Conservation (phyloP, 2,329 filamentous ascomycete genomes). For the Bipolaris bicolor region DNA sequence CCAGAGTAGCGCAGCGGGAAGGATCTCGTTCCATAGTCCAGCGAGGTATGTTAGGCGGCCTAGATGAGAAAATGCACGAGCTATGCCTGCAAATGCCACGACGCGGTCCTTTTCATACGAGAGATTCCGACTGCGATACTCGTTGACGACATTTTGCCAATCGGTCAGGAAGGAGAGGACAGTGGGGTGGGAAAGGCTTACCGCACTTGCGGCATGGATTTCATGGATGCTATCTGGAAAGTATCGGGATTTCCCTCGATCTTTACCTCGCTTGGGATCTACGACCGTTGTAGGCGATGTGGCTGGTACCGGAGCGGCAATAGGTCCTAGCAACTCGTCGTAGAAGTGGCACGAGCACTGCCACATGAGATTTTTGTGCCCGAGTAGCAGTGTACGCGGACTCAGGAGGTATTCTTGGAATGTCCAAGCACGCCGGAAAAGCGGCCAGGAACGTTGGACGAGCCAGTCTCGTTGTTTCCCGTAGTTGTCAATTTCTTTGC, state of each 20-base stretch:
- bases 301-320: neutral
- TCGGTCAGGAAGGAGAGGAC: slow-evolving; percentile 1
- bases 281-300: neutral
- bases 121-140: slow-evolving; percentile 12
- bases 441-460: slow-evolving; percentile 11
- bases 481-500: slow-evolving; percentile 4
- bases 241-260: slow-evolving; percentile 12
- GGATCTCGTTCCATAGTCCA: slow-evolving; percentile 5
- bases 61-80: slow-evolving; percentile 2
- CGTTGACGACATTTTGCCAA: slow-evolving; percentile 6
- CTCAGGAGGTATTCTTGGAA: slow-evolving; percentile 27
- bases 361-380: slow-evolving; percentile 19
- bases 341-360: slow-evolving; percentile 18
- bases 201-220: neutral
- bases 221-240: slow-evolving; percentile 1
- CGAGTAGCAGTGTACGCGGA: slow-evolving; percentile 20
- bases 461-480: slow-evolving; percentile 11
- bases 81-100: slow-evolving; percentile 18
- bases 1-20: slow-evolving; percentile 14
- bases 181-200: neutral
- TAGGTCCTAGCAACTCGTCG: slow-evolving; percentile 14
- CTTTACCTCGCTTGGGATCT: neutral
- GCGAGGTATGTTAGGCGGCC: slow-evolving; percentile 16
- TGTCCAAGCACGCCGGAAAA: slow-evolving; percentile 26
- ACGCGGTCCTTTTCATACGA: slow-evolving; percentile 11